A percentile compares a stretch with the other conserved stretches of the same genome.
Evolutionary conservation across 139 green algal genomes (phyloP).

Genomic region (Micractinium sp.): DNA sequence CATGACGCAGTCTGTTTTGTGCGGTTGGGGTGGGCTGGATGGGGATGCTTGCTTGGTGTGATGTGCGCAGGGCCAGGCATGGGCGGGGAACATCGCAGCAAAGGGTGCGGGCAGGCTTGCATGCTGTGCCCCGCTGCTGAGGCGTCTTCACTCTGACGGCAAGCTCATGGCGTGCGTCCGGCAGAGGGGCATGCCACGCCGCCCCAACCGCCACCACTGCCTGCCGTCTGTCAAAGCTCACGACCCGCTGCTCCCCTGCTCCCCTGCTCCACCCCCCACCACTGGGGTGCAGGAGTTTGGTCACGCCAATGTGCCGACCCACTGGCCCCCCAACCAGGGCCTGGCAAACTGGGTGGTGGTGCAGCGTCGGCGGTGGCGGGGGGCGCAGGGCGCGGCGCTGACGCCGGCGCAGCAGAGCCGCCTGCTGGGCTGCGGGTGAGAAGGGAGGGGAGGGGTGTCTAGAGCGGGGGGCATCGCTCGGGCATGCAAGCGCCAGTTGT

Average conservation of each 20-base stretch:
- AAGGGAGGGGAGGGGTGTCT: background rate
- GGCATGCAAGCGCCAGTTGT: too few relatives aligned
- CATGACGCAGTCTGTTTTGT: too few relatives aligned
- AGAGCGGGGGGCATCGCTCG: background rate
- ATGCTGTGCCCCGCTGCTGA: too few relatives aligned
- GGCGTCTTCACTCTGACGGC: too few relatives aligned
- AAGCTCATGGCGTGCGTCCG: too few relatives aligned
- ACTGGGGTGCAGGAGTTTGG: slow-evolving; percentile 17
- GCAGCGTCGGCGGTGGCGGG: slow-evolving; percentile 19
- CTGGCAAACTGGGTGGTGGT: slow-evolving; percentile 30
- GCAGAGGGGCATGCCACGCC: background rate
- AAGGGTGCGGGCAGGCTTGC: too few relatives aligned
- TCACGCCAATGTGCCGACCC: slow-evolving; percentile 12
- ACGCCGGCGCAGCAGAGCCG: slow-evolving; percentile 14
- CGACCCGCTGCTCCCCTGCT: background rate
- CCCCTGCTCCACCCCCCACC: background rate
- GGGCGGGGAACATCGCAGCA: too few relatives aligned
- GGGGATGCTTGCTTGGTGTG: too few relatives aligned
- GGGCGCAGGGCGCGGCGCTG: slow-evolving; percentile 9
- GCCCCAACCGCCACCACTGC: background rate
- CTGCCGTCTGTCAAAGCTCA: background rate
- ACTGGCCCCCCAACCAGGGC: background rate
- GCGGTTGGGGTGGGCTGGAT: too few relatives aligned
- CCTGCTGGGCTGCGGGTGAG: slow-evolving; percentile 23
- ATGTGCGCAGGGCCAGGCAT: too few relatives aligned